phyloP scores from a whole-genome alignment of 345 rosid species.

The Excoecaria cochinchinensis region DNA sequence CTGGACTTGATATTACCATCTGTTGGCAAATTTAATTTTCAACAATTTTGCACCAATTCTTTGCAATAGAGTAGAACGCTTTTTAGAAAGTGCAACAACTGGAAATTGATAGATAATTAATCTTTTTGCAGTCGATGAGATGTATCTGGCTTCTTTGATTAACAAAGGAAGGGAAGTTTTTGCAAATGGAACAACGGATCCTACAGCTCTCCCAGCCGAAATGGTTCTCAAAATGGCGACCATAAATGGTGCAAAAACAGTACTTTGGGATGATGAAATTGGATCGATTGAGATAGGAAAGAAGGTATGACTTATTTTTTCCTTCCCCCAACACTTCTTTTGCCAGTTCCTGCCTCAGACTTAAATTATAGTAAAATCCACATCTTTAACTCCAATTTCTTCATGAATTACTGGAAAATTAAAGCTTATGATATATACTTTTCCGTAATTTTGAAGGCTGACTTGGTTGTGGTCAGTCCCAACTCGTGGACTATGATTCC shows the following conservation, averaged over 20 bases:
- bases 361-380: not conserved
- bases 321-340: not conserved
- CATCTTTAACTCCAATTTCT: not conserved
- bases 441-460: conserved; percentile 43
- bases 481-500: conserved; percentile 63
- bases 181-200: conserved; percentile 49
- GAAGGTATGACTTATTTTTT: conserved; percentile 44
- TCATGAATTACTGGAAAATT: conserved; percentile 10
- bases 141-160: conserved; percentile 66
- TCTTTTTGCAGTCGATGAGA: conserved; percentile 60
- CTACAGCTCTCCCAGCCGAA: conserved; percentile 68
- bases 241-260: conserved; percentile 63
- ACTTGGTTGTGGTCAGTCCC: conserved; percentile 56
- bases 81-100: not conserved
- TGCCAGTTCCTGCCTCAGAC: not conserved
- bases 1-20: not conserved
- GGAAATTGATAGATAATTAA: conserved; percentile 1
- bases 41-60: not conserved
- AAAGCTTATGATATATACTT: not conserved
- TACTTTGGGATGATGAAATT: conserved; percentile 69
- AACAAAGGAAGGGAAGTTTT: conserved; percentile 59
- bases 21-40: not conserved
- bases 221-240: conserved; percentile 55
- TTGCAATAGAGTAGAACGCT: not conserved
- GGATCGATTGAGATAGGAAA: conserved; percentile 68